Conservation (phyloP, 352 stramenopile genomes). For the Pythium apleroticum region DNA sequence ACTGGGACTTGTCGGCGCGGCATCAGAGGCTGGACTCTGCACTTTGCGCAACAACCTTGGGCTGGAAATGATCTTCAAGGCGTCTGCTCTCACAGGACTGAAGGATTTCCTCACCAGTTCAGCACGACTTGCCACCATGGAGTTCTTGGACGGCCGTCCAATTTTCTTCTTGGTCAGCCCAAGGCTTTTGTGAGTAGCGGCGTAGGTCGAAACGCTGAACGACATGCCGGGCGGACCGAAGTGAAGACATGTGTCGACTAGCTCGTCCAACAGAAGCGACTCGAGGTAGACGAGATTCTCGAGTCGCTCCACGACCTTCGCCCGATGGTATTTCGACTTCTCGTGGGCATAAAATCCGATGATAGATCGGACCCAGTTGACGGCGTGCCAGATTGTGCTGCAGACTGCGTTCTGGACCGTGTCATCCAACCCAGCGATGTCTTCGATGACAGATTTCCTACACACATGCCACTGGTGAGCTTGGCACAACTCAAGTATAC, state of each 20-base stretch:
- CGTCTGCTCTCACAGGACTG: conserved; percentile 30
- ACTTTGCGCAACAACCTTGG: conserved; percentile 3
- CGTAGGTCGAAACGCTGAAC: not conserved
- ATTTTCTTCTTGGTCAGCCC: conserved; percentile 30
- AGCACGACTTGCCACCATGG: conserved; percentile 17
- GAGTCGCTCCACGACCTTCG: conserved; percentile 43
- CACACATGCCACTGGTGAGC: not conserved
- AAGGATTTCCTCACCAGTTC: conserved; percentile 33
- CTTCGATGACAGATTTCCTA: conserved; percentile 45
- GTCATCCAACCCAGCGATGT: conserved; percentile 39
- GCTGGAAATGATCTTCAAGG: conserved; percentile 38
- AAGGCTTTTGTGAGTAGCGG: not conserved
- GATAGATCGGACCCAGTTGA: conserved; percentile 67
- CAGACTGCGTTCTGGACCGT: conserved; percentile 44
- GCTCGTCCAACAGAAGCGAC: conserved; percentile 38
- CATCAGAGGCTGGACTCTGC: not conserved
- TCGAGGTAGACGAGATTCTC: conserved; percentile 45
- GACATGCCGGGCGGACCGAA: conserved; percentile 36
- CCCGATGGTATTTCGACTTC: conserved; percentile 29
- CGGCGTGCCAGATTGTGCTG: conserved; percentile 46
- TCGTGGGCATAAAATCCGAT: conserved; percentile 55
- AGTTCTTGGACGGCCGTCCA: conserved; percentile 24
- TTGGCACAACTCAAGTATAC: too few species aligned
- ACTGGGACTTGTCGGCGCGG: not conserved
- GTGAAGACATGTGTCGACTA: conserved; percentile 27